Base-by-base conservation (phyloP, 1,284 basidiomycete species). In the Leccinum griseonigrum region DNA sequence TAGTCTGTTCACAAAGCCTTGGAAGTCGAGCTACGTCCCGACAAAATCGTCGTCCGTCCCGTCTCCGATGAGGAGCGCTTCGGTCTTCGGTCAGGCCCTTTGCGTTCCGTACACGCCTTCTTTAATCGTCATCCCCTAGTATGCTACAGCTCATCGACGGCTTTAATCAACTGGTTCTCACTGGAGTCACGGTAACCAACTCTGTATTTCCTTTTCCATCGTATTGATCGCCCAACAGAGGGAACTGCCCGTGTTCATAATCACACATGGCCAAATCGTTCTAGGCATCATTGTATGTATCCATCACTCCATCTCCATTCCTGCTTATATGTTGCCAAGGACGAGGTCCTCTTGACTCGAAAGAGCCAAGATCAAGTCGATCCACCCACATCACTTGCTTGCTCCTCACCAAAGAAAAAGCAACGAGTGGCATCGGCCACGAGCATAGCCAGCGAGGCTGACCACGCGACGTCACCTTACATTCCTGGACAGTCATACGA, bases 1-100 rank as follows among this genome's bases (percentile, higher is more conserved):
- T 36, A 86, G 91, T 79, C 79, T 28, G 79, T 96, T 0, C 95
- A 97, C 75, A 90, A 90, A 66, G 79, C 83, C 51, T 79, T 97
- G 16, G 94, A 97, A 71, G 79, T 81, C 22, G 89, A 94, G 70
- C 78, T 95, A 10, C 83, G 83, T 43, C 83, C 88, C 0, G 83
- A 85, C 32, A 82, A 85, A 62, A 69, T 90, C 9, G 46, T 74
- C 11, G 81, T 94, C 1, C 71, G 75, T 1, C 72, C 83, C 1
- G 74, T 68, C 1, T 85, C 82, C 0, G 64, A 75, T 1, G 91
- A 92, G 71, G 92, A 94, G 67, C 78, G 81, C 13, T 93, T 90
- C 87, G 92, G 82, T 7, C 70, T 92, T 58, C 80, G 86, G 86
- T 86, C 71, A 59, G 79, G 74, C 34, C 7, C 48, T 50, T 31